These are phyloP conservation scores for Saccharomycopsis hybrid DNA, from an alignment of 1,139 yeast genomes.

Conservation along the genomic window DNA sequence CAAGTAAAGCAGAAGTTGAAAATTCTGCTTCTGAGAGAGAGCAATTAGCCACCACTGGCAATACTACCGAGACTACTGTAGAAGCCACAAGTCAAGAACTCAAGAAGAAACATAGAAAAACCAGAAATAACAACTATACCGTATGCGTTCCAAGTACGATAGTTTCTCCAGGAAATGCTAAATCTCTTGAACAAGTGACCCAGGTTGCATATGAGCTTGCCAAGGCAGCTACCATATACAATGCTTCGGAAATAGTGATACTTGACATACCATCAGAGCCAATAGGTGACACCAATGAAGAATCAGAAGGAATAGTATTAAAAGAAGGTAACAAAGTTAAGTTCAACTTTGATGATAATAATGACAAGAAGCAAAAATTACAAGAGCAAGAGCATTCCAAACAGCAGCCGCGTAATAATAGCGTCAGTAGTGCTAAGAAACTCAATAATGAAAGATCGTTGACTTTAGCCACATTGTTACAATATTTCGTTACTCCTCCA, in stretches of 20 bases:
- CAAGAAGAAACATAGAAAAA: constrained; percentile 17
- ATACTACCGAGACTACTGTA: too few relatives aligned
- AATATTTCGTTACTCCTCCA: constrained; percentile 82
- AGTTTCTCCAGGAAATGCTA: constrained; percentile 46
- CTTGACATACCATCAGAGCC: constrained; percentile 38
- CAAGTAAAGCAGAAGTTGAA: background rate
- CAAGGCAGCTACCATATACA: constrained; percentile 60
- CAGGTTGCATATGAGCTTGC: constrained; percentile 73
- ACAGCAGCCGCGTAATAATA: constrained; percentile 20
- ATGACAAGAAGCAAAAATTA: constrained; percentile 22
- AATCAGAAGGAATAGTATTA: constrained; percentile 26
- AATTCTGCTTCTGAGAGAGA: background rate
- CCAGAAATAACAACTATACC: constrained; percentile 31
- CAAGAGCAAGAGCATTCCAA: constrained; percentile 20
- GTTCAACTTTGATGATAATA: constrained; percentile 10
- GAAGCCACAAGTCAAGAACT: background rate
- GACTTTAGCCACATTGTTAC: constrained; percentile 64
- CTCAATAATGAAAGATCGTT: constrained; percentile 27
- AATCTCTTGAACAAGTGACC: constrained; percentile 67
- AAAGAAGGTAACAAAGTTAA: constrained; percentile 24
- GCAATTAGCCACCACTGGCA: background rate
- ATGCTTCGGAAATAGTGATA: constrained; percentile 67
- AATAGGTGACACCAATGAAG: constrained; percentile 16
- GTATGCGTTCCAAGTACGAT: constrained; percentile 63
- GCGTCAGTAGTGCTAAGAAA: constrained; percentile 8